Percentiles rank a stretch among this genome's conserved stretches.
Conservation (phyloP, 1,139 yeast genomes). For the Yamadazyma trypodendri region DNA sequence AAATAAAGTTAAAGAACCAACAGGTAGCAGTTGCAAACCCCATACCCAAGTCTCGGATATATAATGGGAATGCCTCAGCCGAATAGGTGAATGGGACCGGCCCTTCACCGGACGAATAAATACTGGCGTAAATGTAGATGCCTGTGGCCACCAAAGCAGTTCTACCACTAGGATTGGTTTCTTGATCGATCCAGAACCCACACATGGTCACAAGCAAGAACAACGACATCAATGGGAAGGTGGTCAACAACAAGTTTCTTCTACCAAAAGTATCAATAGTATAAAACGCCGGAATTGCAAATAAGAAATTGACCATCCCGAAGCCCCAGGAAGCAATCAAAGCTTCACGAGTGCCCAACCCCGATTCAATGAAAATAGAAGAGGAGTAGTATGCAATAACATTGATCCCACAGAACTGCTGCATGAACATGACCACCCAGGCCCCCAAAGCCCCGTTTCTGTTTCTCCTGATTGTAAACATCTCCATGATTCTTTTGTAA, state of each 20-base stretch:
- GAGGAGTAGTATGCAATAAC: constrained; percentile 84
- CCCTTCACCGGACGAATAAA: constrained; percentile 85
- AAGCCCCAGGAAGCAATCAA: constrained; percentile 83
- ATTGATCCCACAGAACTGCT: constrained; percentile 90
- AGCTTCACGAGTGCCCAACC: constrained; percentile 61
- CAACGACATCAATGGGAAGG: constrained; percentile 74
- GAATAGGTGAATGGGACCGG: constrained; percentile 91
- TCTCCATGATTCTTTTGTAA: constrained; percentile 48
- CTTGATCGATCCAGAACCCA: constrained; percentile 64
- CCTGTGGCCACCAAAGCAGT: constrained; percentile 67
- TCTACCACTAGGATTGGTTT: constrained; percentile 45
- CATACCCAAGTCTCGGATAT: constrained; percentile 85
- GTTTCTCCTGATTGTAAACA: constrained; percentile 72
- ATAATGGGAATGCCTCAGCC: constrained; percentile 81
- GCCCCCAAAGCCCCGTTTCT: constrained; percentile 82
- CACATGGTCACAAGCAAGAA: constrained; percentile 73
- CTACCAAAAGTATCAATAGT: constrained; percentile 83
- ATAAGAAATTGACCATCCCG: constrained; percentile 76
- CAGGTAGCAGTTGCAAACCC: constrained; percentile 81
- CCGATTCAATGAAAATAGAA: constrained; percentile 68
- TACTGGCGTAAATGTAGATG: constrained; percentile 69
- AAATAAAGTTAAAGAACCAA: constrained; percentile 82
- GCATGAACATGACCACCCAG: constrained; percentile 85
- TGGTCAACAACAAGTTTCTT: constrained; percentile 62
- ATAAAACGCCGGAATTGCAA: constrained; percentile 82